phyloP scores from a whole-genome alignment of 345 rosid genomes.

The Moringa oleifera region DNA sequence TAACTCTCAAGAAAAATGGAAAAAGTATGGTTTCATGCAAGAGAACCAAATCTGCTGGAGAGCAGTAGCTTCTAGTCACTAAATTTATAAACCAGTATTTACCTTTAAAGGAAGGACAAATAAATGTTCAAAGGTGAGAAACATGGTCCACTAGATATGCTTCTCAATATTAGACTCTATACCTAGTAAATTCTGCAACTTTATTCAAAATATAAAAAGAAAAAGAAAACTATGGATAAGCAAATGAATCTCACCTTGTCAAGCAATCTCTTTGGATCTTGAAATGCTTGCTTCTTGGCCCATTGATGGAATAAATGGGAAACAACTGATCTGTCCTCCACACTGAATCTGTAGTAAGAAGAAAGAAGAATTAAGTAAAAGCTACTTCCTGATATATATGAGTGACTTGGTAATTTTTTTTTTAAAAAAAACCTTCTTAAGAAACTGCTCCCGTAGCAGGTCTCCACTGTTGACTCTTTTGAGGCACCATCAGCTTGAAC shows the following conservation, averaged over 20 bases:
- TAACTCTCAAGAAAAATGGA: too few species aligned
- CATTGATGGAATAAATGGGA: slow-evolving; percentile 90
- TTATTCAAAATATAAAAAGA: too few species aligned
- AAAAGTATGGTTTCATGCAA: too few species aligned
- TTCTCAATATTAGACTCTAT: not conserved
- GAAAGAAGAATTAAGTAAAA: not conserved
- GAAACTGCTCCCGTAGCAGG: slow-evolving; percentile 52
- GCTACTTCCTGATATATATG: not conserved
- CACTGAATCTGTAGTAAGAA: slow-evolving; percentile 51
- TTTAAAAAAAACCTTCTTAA: slow-evolving; percentile 56
- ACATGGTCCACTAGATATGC: not conserved
- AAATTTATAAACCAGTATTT: too few species aligned
- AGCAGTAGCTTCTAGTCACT: too few species aligned
- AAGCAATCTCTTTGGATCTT: slow-evolving; percentile 77
- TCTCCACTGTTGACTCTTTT: slow-evolving; percentile 33
- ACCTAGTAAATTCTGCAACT: slow-evolving; percentile 7
- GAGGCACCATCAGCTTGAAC: slow-evolving; percentile 30
- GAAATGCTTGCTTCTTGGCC: slow-evolving; percentile 93
- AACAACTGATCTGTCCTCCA: slow-evolving; percentile 72
- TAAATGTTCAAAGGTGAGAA: too few species aligned
- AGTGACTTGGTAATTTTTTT: too few species aligned
- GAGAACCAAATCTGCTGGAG: too few species aligned
- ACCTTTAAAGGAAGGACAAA: too few species aligned
- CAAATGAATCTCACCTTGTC: slow-evolving; percentile 50
- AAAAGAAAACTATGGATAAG: too few species aligned